phyloP scores from a whole-genome alignment of 2,329 filamentous ascomycete species.

The Dendrostoma leiphaemia region DNA sequence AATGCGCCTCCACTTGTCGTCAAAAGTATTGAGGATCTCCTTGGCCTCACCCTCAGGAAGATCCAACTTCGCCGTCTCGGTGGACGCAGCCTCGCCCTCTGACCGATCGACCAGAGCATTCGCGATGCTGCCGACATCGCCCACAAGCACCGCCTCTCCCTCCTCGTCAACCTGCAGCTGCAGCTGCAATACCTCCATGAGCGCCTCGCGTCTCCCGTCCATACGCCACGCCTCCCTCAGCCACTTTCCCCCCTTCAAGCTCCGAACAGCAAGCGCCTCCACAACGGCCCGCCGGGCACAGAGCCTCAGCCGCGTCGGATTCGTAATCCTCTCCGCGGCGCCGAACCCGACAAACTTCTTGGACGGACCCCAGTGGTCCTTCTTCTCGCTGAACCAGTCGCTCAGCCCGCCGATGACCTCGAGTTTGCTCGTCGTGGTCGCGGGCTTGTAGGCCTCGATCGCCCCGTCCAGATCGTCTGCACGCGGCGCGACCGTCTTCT shows the following conservation, averaged over 20 bases:
- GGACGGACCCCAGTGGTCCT: constrained; percentile 47
- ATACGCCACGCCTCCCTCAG: constrained; percentile 27
- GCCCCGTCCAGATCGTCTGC: constrained; percentile 3
- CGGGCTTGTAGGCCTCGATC: constrained; percentile 22
- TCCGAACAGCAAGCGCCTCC: constrained; percentile 46
- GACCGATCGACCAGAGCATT: constrained; percentile 21
- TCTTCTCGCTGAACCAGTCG: constrained; percentile 51
- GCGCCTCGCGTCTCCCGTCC: constrained; percentile 32
- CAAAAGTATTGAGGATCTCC: constrained; percentile 44
- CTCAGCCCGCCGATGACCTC: constrained; percentile 45
- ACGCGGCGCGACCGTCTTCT: constrained; percentile 6
- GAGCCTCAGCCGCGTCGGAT: constrained; percentile 45
- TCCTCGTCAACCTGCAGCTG: constrained; percentile 37
- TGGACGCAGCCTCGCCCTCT: constrained; percentile 5
- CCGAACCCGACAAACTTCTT: constrained; percentile 45
- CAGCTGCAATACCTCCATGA: constrained; percentile 33
- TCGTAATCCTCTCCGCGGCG: constrained; percentile 36
- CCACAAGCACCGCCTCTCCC: constrained; percentile 38
- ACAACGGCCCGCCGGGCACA: constrained; percentile 49
- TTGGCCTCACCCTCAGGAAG: constrained; percentile 38
- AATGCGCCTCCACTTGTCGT: constrained; percentile 56
- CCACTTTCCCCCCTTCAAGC: constrained; percentile 21
- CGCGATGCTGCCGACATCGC: constrained; percentile 32
- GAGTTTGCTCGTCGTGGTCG: constrained; percentile 42
- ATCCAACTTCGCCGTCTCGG: constrained; percentile 21